phyloP scores from a whole-genome alignment of 148 eudicot species.

The Cornus kousa region DNA sequence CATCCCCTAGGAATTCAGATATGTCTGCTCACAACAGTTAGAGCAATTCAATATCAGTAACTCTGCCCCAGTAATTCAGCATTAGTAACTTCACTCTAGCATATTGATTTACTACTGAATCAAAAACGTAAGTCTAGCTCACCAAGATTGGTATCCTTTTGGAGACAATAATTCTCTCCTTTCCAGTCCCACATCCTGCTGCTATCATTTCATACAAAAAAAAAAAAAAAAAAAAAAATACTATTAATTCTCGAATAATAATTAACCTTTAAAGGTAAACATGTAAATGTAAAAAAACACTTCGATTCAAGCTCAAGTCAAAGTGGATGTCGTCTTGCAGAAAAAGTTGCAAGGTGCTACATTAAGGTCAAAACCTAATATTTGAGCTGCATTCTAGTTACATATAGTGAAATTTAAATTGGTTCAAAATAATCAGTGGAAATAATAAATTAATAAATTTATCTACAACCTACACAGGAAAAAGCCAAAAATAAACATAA shows the following conservation, averaged over 20 bases:
- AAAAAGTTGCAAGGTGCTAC: background rate
- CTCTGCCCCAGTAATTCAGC: background rate
- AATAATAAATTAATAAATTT: background rate
- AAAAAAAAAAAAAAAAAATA: background rate
- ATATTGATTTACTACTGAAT: background rate
- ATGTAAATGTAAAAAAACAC: background rate
- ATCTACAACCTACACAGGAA: background rate
- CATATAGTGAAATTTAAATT: background rate
- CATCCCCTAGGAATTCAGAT: constrained; percentile 48
- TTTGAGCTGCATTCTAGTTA: background rate
- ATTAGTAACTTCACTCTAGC: background rate
- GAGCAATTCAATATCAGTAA: background rate
- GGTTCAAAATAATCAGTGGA: background rate
- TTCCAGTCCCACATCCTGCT: constrained; percentile 66
- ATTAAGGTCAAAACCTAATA: background rate
- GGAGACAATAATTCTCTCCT: constrained; percentile 33
- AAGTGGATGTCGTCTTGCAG: no score
- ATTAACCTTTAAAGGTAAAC: background rate
- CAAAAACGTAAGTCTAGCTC: constrained; percentile 11
- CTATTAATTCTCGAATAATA: background rate
- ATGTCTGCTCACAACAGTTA: constrained; percentile 31
- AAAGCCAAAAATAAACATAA: background rate
- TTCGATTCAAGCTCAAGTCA: background rate
- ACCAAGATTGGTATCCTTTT: constrained; percentile 50
- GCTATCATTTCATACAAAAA: background rate